A percentile compares a stretch with the other conserved stretches of the same genome.
Evolutionary conservation across 176 grass and related monocot species (phyloP).

Genomic region (Alloteropsis semialata): DNA sequence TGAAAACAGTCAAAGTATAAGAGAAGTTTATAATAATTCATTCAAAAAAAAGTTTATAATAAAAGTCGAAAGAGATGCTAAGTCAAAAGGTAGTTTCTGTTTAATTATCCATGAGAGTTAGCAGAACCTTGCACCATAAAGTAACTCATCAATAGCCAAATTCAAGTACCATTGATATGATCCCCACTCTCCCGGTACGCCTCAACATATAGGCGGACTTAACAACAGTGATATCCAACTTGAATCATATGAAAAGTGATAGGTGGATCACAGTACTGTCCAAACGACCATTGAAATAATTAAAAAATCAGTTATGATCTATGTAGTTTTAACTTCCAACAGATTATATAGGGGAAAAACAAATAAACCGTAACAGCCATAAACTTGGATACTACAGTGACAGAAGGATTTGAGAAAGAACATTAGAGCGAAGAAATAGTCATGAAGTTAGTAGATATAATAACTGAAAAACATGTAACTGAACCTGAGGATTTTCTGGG

Average conservation of each 20-base stretch:
- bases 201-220: too few relatives aligned
- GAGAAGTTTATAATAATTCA: background rate
- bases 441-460: conserved; percentile 1
- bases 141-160: background rate
- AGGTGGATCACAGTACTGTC: background rate
- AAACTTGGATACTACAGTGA: background rate
- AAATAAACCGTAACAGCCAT: background rate
- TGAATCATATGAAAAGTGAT: background rate
- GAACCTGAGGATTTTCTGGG: conserved; percentile 93
- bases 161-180: background rate
- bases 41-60: background rate
- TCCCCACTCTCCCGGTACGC: background rate
- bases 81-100: conserved; percentile 3
- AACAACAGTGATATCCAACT: background rate
- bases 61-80: background rate
- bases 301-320: background rate
- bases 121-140: background rate
- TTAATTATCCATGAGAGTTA: background rate
- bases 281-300: background rate
- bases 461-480: conserved; percentile 22
- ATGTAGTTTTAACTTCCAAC: background rate
- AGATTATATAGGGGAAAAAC: background rate
- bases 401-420: background rate
- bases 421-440: background rate
- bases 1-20: background rate